A percentile compares a stretch with the other conserved stretches of the same genome.
phyloP scores from a whole-genome alignment of 306 rosid genomes.

The Acacia melanoxylon region DNA sequence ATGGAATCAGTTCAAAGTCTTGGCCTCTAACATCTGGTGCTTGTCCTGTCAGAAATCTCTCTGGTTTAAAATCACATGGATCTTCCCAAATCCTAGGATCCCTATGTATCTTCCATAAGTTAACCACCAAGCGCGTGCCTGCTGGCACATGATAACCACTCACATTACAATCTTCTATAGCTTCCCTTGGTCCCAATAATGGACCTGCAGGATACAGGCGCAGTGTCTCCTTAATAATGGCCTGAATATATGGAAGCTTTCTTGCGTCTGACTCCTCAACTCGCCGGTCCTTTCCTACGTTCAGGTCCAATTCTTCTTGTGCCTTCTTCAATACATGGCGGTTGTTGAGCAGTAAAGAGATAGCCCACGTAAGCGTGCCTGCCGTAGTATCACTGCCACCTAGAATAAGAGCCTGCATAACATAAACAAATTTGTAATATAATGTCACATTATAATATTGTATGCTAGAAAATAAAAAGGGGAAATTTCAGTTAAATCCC shows the following conservation, averaged over 20 bases:
- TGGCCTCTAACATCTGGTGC: slow-evolving; percentile 50
- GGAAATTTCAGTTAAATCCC: no score
- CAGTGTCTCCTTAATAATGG: slow-evolving; percentile 55
- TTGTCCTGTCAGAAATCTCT: slow-evolving; percentile 45
- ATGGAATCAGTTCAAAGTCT: slow-evolving; percentile 54
- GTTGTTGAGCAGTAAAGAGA: slow-evolving; percentile 57
- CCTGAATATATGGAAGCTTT: slow-evolving; percentile 45
- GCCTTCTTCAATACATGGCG: slow-evolving; percentile 39
- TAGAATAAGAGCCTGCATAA: slow-evolving; percentile 43
- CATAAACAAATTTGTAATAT: neutral
- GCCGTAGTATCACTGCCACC: slow-evolving; percentile 57
- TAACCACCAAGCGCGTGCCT: slow-evolving; percentile 53
- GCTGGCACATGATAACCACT: slow-evolving; percentile 48
- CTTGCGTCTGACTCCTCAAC: slow-evolving; percentile 55
- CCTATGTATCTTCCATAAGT: slow-evolving; percentile 60
- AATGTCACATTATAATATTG: no score
- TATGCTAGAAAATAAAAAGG: no score
- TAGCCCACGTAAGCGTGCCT: slow-evolving; percentile 54
- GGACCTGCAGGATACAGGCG: slow-evolving; percentile 64
- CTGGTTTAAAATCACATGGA: slow-evolving; percentile 48
- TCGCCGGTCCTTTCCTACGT: slow-evolving; percentile 41
- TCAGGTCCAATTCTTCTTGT: slow-evolving; percentile 51
- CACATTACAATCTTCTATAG: slow-evolving; percentile 51
- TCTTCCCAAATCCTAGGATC: slow-evolving; percentile 58
- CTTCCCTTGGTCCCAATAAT: slow-evolving; percentile 49